These are phyloP conservation scores for Deuterostichococcus epilithicus DNA, from an alignment of 139 green algal species.

Conservation along the genomic window DNA sequence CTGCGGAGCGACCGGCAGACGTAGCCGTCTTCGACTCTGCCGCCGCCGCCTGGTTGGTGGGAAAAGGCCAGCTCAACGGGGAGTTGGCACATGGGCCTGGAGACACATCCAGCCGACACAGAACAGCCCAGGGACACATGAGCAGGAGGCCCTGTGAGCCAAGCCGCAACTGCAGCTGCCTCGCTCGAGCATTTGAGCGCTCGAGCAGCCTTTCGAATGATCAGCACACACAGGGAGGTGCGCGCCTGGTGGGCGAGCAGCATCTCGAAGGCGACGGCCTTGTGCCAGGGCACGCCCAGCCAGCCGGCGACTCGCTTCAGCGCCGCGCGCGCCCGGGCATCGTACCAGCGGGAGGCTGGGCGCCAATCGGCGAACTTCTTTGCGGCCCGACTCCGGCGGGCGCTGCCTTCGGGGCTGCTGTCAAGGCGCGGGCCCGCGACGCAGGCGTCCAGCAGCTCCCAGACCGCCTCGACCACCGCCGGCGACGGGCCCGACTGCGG, in stretches of 20 bases:
- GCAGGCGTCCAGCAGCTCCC: slow-evolving; percentile 44
- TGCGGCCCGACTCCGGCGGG: background rate
- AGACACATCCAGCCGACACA: background rate
- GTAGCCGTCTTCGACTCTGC: background rate
- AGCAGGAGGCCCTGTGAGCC: no score
- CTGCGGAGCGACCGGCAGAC: background rate
- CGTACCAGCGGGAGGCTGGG: slow-evolving; percentile 55
- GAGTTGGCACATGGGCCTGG: background rate
- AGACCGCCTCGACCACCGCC: slow-evolving; percentile 32
- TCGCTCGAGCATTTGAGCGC: no score
- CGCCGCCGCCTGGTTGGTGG: background rate
- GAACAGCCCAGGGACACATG: background rate
- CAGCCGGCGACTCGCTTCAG: slow-evolving; percentile 65
- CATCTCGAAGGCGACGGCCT: slow-evolving; percentile 53
- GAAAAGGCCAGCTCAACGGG: background rate
- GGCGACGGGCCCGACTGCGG: slow-evolving; percentile 11
- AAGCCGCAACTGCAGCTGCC: no score
- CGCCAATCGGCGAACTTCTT: background rate
- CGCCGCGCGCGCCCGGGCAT: slow-evolving; percentile 60
- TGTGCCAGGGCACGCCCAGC: slow-evolving; percentile 60
- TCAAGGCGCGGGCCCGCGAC: slow-evolving; percentile 11
- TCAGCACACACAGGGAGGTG: no score
- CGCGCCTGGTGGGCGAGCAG: slow-evolving; percentile 34
- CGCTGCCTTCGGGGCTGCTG: background rate
- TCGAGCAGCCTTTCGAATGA: no score